phyloP scores from a whole-genome alignment of 441 rosid species.

The Bocquillonia castaneifolia region DNA sequence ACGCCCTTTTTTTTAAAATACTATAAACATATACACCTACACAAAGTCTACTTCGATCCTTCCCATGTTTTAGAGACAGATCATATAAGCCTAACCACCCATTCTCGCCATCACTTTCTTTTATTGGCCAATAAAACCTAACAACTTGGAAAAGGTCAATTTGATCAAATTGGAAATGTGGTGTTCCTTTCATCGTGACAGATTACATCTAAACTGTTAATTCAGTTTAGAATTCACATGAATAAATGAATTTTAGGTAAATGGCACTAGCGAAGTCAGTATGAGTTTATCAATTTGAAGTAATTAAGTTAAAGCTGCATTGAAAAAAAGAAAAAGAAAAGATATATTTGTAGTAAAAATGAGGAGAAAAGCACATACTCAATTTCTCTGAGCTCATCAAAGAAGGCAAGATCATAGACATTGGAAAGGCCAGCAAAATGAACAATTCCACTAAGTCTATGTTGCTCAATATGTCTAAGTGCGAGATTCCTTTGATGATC shows the following conservation, averaged over 20 bases:
- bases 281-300: no score
- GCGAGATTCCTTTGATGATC: constrained; percentile 79
- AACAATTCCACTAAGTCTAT: constrained; percentile 71
- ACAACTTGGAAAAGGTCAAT: neutral
- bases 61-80: neutral
- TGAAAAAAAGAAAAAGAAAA: no score
- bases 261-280: no score
- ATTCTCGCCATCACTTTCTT: no score
- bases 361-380: constrained; percentile 47
- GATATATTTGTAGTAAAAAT: neutral
- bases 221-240: no score
- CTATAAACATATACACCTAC: no score
- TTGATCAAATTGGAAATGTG: neutral
- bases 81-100: neutral
- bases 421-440: constrained; percentile 86
- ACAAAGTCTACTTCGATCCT: neutral
- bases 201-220: no score
- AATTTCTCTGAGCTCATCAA: constrained; percentile 64
- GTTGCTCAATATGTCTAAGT: constrained; percentile 68
- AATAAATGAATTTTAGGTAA: neutral
- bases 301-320: no score
- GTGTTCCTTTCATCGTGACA: no score
- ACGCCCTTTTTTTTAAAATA: no score
- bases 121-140: neutral
- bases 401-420: constrained; percentile 83